Conservation (phyloP, 345 rosid genomes). For the Cardamine occulta region DNA sequence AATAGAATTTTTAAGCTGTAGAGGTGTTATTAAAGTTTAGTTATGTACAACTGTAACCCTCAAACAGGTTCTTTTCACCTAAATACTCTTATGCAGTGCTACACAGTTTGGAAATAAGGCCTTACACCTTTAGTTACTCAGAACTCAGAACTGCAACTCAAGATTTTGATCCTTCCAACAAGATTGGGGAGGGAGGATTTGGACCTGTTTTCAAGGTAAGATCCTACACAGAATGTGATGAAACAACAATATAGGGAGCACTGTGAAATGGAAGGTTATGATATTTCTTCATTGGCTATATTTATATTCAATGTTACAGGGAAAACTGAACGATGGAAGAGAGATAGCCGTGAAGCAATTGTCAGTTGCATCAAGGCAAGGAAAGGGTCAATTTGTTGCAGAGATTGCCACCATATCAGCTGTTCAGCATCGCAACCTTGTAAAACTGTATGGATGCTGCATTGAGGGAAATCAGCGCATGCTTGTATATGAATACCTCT, state of each 20-base stretch:
- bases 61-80: not conserved
- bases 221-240: no score
- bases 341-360: conserved; percentile 71
- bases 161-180: conserved; percentile 55
- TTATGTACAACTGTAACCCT: conserved; percentile 19
- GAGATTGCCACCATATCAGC: conserved; percentile 80
- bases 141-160: conserved; percentile 66
- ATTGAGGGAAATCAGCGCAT: conserved; percentile 59
- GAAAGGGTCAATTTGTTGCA: conserved; percentile 68
- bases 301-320: conserved; percentile 41
- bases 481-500: conserved; percentile 75
- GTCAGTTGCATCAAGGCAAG: conserved; percentile 68
- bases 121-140: conserved; percentile 57
- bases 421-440: conserved; percentile 73
- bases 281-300: conserved; percentile 6
- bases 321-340: conserved; percentile 58
- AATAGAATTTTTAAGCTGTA: conserved; percentile 13
- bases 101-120: conserved; percentile 50
- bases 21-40: not conserved
- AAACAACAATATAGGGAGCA: no score
- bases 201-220: conserved; percentile 67
- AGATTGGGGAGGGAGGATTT: conserved; percentile 78
- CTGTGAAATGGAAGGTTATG: not conserved
- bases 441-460: conserved; percentile 72
- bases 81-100: conserved; percentile 49